A percentile compares a stretch with the other conserved stretches of the same genome.
Evolutionary conservation across 306 rosid species (phyloP).

Genomic region (Lathyrus oleraceus): DNA sequence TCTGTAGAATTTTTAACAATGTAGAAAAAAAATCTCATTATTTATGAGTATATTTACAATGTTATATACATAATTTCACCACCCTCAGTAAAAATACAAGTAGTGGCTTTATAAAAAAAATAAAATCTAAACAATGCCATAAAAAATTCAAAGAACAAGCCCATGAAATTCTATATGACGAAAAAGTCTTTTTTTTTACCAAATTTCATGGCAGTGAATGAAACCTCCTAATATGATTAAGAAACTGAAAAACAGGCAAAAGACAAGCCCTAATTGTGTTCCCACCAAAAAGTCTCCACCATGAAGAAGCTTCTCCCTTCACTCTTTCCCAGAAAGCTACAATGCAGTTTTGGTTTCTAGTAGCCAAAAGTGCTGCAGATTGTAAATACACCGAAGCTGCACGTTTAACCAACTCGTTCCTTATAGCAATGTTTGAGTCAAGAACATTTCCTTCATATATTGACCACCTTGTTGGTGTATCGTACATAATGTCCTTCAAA

Average conservation of each 20-base stretch:
- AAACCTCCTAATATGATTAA: slow-evolving; percentile 35
- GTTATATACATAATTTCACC: not conserved
- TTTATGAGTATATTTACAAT: not conserved
- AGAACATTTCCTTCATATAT: slow-evolving; percentile 47
- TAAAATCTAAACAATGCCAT: not conserved
- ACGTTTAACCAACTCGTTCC: slow-evolving; percentile 59
- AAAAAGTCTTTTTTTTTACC: not conserved
- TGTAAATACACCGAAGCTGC: slow-evolving; percentile 71
- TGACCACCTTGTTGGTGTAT: slow-evolving; percentile 37
- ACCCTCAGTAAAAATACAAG: not conserved
- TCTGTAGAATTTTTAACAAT: not conserved
- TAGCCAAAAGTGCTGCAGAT: slow-evolving; percentile 46
- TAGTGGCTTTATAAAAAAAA: not conserved
- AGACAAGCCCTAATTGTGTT: slow-evolving; percentile 47
- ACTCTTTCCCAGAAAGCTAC: slow-evolving; percentile 51
- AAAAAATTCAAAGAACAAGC: not conserved
- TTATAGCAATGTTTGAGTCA: slow-evolving; percentile 50
- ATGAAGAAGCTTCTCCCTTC: slow-evolving; percentile 35
- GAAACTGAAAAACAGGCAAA: slow-evolving; percentile 43
- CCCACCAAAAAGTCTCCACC: slow-evolving; percentile 39
- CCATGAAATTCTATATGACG: no score
- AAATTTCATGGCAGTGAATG: slow-evolving; percentile 30
- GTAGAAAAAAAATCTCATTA: not conserved
- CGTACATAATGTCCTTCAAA: slow-evolving; percentile 60
- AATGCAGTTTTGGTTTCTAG: slow-evolving; percentile 44